phyloP scores from a whole-genome alignment of 345 rosid genomes.

The Moricandia arvensis region DNA sequence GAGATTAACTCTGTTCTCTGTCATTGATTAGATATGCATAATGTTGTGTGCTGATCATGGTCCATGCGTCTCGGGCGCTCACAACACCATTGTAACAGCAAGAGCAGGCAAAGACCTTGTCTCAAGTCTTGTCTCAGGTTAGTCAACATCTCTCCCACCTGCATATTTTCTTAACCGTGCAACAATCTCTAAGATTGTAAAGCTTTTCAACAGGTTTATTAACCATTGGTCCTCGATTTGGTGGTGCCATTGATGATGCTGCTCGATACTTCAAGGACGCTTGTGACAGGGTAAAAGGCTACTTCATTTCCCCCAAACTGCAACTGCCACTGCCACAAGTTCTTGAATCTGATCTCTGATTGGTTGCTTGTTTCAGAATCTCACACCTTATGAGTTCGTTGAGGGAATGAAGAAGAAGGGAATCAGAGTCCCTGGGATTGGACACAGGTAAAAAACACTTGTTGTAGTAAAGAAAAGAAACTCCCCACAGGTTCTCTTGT shows the following conservation, averaged over 20 bases:
- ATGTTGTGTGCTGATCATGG: constrained; percentile 99
- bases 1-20: constrained; percentile 21
- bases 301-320: not conserved
- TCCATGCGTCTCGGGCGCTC: constrained; percentile 98
- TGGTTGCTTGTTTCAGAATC: constrained; percentile 51
- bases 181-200: not conserved
- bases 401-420: constrained; percentile 99
- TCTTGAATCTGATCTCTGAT: constrained; percentile 17
- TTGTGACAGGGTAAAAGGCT: constrained; percentile 64
- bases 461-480: not conserved
- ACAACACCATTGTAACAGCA: constrained; percentile 94
- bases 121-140: constrained; percentile 93
- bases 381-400: constrained; percentile 90
- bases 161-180: not conserved
- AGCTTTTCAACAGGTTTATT: constrained; percentile 62
- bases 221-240: constrained; percentile 97
- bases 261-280: constrained; percentile 98
- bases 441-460: constrained; percentile 66
- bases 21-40: constrained; percentile 73
- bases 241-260: constrained; percentile 98
- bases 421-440: constrained; percentile 95
- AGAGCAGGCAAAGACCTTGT: constrained; percentile 99
- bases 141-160: constrained; percentile 6
- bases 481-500: not conserved
- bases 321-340: constrained; percentile 13